Base-by-base conservation (phyloP, 2,329 filamentous ascomycete genomes). In the Pseudohalonectria lignicola region DNA sequence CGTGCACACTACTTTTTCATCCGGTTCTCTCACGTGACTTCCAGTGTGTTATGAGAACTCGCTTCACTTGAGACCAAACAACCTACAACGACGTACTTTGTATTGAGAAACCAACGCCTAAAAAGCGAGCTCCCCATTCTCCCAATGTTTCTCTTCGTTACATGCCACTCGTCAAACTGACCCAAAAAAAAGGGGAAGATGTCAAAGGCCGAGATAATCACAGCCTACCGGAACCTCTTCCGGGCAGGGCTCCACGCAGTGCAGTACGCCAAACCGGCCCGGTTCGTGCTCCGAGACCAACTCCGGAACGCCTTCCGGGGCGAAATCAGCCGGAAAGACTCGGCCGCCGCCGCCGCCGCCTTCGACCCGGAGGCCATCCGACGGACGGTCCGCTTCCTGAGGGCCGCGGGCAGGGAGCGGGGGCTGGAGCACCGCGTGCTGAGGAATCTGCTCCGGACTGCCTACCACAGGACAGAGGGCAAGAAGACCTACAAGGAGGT, bases 391-490 rank as follows among this genome's bases (percentile, higher is more conserved):
- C 75, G 76, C 53, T 90, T 92, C 51, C 60, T 90, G 1, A 60
- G 74, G 23, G 72, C 75, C 30, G 85, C 85, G 4, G 69, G 73
- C 2, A 64, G 59, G 43, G 67, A 74, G 48, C 71, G 59, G 39
- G 84, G 82, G 0, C 47, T 86, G 23, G 85, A 90, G 63, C 82
- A 88, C 54, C 69, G 60, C 40, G 71, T 92, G 8, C 52, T 90
- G 40, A 82, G 77, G 59, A 87, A 82, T 46, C 54, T 90, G 34
- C 49, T 85, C 52, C 26, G 65, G 47, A 70, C 73, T 42, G 53
- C 56, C 44, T 64, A 60, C 45, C 59, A 64, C 45, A 54, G 58
- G 50, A 10, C 5, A 4, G 10, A 11, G 9, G 16, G 3, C 11
- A 8, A 32, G 1, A 10, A 28, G 19, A 31, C 17, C 10, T 15